Base-by-base conservation (phyloP, 768 basidiomycete species). In the Kwoniella botswanensis region DNA sequence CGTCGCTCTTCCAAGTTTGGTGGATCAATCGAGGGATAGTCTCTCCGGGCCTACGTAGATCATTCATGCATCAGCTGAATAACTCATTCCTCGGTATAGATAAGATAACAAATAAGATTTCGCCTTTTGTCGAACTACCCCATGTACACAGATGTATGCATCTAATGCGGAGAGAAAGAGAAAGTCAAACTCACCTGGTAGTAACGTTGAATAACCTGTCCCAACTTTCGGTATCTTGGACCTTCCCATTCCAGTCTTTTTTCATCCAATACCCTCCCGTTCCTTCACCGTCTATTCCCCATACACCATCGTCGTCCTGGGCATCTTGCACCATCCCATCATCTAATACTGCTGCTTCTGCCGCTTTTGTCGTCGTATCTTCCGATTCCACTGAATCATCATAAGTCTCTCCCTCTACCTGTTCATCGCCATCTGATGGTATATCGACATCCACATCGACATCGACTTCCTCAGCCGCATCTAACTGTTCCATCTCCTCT, bases 1-100 rank as follows among this genome's bases (percentile, higher is more conserved):
- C 88, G 65, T 95, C 91, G 11, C 91, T 90, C 86, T 95, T 97
- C 97, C 97, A 99, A 24, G 97, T 98, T 88, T 98, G 96, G 84
- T 99, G 97, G 59, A 99, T 88, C 68, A 99, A 92, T 62, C 93
- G 88, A 3, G 95, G 97, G 46, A 98, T 90, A 74, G 87, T 89
- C 79, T 97, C 92, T 50, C 88, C 85, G 26, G 89, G 88, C 79
- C 91, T 90, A 65, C 26, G 24, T 21, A 18, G 35, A 3, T 9
- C 11, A 41, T 43, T 17, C 26, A 18, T 41, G 29, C 2, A 41
- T 72, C 42, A 70, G 73, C 52, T 35, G 61, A 35, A 42, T 41
- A 22, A n/a, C 15, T 58, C 35, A 13, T 15, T 56, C 56, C 55
- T 15, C 63, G 53, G 24, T 59, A 26, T 56, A n/a, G 74, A 26